phyloP scores from a whole-genome alignment of 371 early-diverging fungal species.

The Mucor racemosus region DNA sequence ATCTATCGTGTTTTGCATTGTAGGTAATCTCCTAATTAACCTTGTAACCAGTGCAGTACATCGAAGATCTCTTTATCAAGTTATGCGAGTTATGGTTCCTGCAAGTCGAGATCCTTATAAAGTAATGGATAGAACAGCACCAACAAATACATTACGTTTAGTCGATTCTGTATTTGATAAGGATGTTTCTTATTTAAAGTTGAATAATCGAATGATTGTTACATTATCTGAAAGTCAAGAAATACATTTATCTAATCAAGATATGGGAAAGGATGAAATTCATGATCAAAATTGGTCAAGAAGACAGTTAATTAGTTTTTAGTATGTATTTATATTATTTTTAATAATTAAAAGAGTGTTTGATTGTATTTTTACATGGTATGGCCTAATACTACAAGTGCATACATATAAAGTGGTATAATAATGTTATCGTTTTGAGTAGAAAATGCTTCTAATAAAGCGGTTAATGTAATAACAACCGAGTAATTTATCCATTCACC shows the following conservation, averaged over 20 bases:
- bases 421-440: slow-evolving; percentile 82
- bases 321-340: not conserved
- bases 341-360: not conserved
- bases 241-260: not conserved
- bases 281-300: slow-evolving; percentile 20
- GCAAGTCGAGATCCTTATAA: slow-evolving; percentile 14
- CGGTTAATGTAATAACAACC: slow-evolving; percentile 40
- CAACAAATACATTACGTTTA: slow-evolving; percentile 16
- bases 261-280: not conserved
- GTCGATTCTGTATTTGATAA: slow-evolving; percentile 17
- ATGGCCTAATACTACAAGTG: slow-evolving; percentile 38
- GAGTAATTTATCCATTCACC: slow-evolving; percentile 30
- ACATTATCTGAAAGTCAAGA: slow-evolving; percentile 10
- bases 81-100: slow-evolving; percentile 15
- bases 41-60: slow-evolving; percentile 11
- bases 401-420: slow-evolving; percentile 71
- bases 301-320: slow-evolving; percentile 14
- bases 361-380: slow-evolving; percentile 6
- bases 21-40: not conserved
- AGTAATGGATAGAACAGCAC: not conserved
- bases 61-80: slow-evolving; percentile 17
- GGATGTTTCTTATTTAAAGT: slow-evolving; percentile 4
- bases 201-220: slow-evolving; percentile 12
- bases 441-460: slow-evolving; percentile 65
- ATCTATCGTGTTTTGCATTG: not conserved